Conservation (phyloP, 2,329 filamentous ascomycete species). For the Capronia epimyces region DNA sequence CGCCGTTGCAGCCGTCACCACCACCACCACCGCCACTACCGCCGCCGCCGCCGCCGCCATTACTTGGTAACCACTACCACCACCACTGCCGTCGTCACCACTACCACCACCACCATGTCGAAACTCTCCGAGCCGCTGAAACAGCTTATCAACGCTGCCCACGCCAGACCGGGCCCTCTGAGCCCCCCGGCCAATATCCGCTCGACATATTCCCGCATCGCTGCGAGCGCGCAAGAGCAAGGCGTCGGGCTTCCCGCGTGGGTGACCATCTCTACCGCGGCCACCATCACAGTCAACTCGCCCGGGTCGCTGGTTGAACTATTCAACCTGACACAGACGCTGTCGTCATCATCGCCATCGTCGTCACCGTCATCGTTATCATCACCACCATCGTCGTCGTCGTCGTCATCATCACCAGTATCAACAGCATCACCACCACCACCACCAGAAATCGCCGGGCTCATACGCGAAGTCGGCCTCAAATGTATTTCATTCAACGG, state of each 20-base stretch:
- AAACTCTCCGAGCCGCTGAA: constrained; percentile 68
- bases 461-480: constrained; percentile 43
- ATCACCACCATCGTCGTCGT: constrained; percentile 31
- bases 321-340: constrained; percentile 53
- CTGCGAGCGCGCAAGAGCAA: constrained; percentile 56
- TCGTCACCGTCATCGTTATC: constrained; percentile 33
- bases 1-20: too few species aligned
- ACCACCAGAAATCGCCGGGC: constrained; percentile 33
- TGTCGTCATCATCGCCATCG: constrained; percentile 31
- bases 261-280: constrained; percentile 68
- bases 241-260: constrained; percentile 60
- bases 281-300: constrained; percentile 81
- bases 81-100: too few species aligned
- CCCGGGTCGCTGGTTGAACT: constrained; percentile 58
- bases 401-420: constrained; percentile 31
- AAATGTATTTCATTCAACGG: constrained; percentile 47
- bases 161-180: constrained; percentile 60
- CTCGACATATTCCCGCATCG: constrained; percentile 60
- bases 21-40: too few species aligned
- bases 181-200: constrained; percentile 59
- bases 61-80: too few species aligned
- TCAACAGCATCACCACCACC: constrained; percentile 28
- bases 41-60: too few species aligned
- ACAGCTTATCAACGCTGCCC: constrained; percentile 65
- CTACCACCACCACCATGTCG: too few species aligned